Base-by-base conservation (phyloP, 352 stramenopile species). In the Phytophthora constricta region DNA sequence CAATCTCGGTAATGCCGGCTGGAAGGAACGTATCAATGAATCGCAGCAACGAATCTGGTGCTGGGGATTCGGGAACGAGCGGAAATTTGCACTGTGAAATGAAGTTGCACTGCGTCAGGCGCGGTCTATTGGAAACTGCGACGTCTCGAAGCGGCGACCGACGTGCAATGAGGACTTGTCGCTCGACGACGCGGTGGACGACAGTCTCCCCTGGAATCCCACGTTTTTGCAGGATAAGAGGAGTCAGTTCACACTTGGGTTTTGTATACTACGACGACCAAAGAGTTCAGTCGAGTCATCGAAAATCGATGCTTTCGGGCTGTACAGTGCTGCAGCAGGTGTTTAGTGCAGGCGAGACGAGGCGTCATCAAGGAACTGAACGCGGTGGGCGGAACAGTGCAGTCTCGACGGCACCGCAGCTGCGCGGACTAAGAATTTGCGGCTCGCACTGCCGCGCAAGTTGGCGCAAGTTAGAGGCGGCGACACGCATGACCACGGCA, bases 211-310 rank as follows among this genome's bases (percentile, higher is more conserved):
- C n/a, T n/a, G n/a, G n/a, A n/a, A n/a, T n/a, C n/a, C n/a, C n/a
- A n/a, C n/a, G n/a, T 51, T 65, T 63, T 69, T 63, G 61, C 17
- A 26, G 22, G 63, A 56, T n/a, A n/a, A n/a, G n/a, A n/a, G n/a
- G 65, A 72, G 65, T 58, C 69, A 48, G 63, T 70, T 56, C 23
- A 42, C 19, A 62, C 58, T 66, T 68, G 47, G 11, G 3, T 23
- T 59, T 71, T 71, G 56, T 66, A 71, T 57, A 11, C 34, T 13
- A 10, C 4, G 28, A 28, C n/a, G 19, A 27, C 11, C 5, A 39
- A 61, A 70, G 52, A 55, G 51, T 56, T 57, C 37, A 34, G 47
- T 53, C 25, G 45, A 51, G 10, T 25, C 8, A 31, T 54, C 20
- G 49, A 60, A 56, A 55, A 61, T 42, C 4, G 43, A 16, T 10